These are phyloP conservation scores for Venustampulla echinocandica DNA, from an alignment of 495 filamentous ascomycete species.

Conservation along the genomic window DNA sequence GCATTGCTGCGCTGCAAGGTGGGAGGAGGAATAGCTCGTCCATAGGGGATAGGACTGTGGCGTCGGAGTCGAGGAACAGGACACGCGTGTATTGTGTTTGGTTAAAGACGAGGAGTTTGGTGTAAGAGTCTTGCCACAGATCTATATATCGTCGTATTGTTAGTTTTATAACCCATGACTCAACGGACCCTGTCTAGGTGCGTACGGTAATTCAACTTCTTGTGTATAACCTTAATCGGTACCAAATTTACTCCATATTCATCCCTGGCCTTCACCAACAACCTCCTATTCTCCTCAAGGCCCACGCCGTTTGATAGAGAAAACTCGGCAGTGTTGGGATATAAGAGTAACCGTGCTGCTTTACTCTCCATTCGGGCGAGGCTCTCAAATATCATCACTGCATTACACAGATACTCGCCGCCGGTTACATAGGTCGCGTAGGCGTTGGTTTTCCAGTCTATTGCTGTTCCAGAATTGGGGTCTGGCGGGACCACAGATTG, in stretches of 20 bases:
- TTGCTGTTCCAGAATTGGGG: not conserved
- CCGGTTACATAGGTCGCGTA: slow-evolving; percentile 67
- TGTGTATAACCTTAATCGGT: slow-evolving; percentile 49
- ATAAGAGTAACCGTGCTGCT: slow-evolving; percentile 60
- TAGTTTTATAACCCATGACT: not conserved
- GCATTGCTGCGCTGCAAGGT: slow-evolving; percentile 49
- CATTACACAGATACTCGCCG: slow-evolving; percentile 63
- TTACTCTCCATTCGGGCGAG: slow-evolving; percentile 50
- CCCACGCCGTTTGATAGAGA: not conserved
- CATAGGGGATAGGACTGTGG: slow-evolving; percentile 52
- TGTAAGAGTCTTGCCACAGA: slow-evolving; percentile 52
- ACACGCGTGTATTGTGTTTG: slow-evolving; percentile 60
- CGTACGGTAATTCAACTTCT: slow-evolving; percentile 34
- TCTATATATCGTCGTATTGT: not conserved
- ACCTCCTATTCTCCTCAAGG: slow-evolving; percentile 27
- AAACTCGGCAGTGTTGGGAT: slow-evolving; percentile 33
- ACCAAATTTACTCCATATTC: slow-evolving; percentile 52
- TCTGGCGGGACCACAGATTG: not conserved
- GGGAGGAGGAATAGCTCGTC: slow-evolving; percentile 74
- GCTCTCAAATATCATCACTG: slow-evolving; percentile 64
- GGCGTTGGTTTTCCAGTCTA: slow-evolving; percentile 55
- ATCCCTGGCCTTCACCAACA: slow-evolving; percentile 51
- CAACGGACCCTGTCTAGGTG: slow-evolving; percentile 1
- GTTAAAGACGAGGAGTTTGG: slow-evolving; percentile 65
- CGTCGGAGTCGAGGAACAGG: slow-evolving; percentile 61